These are phyloP conservation scores for Lachnellula subtilissima DNA, from an alignment of 2,329 filamentous ascomycete species.

Conservation along the genomic window DNA sequence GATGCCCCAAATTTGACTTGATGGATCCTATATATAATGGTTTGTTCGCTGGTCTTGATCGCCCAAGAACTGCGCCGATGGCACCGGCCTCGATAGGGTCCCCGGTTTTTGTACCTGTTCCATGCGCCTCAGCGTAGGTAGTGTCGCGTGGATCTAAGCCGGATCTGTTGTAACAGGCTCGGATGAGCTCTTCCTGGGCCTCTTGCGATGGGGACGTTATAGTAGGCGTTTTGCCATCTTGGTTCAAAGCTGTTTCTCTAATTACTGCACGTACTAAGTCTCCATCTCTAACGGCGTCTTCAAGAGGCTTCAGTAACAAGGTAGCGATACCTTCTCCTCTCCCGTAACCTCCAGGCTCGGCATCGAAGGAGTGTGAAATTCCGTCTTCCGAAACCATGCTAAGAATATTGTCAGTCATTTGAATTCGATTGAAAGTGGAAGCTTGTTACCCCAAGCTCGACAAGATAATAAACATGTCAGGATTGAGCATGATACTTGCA, in stretches of 20 bases:
- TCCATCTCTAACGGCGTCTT: conserved; percentile 53
- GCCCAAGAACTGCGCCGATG: conserved; percentile 9
- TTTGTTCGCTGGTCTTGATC: background rate
- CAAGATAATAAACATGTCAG: conserved; percentile 7
- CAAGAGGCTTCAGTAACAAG: conserved; percentile 53
- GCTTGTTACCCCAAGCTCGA: background rate
- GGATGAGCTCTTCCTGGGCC: conserved; percentile 33
- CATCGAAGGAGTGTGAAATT: conserved; percentile 47
- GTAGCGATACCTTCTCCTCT: conserved; percentile 56
- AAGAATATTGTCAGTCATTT: background rate
- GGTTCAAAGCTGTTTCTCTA: conserved; percentile 47
- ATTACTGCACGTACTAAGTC: conserved; percentile 54
- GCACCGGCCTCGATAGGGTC: conserved; percentile 9
- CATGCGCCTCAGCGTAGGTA: no score
- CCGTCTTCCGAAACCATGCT: background rate
- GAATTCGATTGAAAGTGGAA: background rate
- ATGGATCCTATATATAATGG: conserved; percentile 13
- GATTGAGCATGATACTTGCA: conserved; percentile 2
- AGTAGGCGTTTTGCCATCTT: conserved; percentile 50
- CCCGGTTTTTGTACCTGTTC: no score
- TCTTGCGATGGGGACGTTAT: conserved; percentile 48
- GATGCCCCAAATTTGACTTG: conserved; percentile 41
- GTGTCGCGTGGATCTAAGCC: conserved; percentile 14
- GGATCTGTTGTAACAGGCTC: conserved; percentile 1
- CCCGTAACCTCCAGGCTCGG: conserved; percentile 56